Evolutionary conservation across 768 basidiomycete species (phyloP), one percentile per base, ranked within the genome.

Genomic region (Dacryopinax primogenitus): DNA sequence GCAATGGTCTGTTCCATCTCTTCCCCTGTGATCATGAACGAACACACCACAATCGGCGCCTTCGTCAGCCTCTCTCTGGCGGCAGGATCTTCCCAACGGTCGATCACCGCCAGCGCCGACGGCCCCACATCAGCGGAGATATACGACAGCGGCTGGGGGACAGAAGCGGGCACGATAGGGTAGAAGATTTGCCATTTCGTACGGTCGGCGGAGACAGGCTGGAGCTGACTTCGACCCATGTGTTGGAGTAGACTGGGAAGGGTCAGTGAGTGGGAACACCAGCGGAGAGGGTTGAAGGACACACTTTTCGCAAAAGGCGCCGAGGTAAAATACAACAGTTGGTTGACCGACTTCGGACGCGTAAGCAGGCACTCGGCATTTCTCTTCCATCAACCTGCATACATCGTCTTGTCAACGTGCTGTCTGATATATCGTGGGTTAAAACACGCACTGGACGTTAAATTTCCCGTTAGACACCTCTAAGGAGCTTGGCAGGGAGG

Each of bases 1-100:
- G 64, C 33, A 28, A 47, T 16, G 32, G 63, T 66, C 45, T 36
- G 39, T 30, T 30, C 32, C 34, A 51, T 51, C 66, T 33, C 63
- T 34, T 58, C 30, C 4, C 51, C 51, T 6, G 51, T 58, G 18
- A 58, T 26, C 13, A 58, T 13, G 18, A 28, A 58, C 51, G 51
- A 58, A 30, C 51, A 58, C 51, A 58, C 11, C 13, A 32, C 9
- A 30, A 58, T 58, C 2, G 51, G 51, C 26, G 9, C 30, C 51
- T 58, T 32, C 3, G 9, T 30, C 13, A 58, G 30, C 13, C 51
- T 11, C 30, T 26, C 51, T 30, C 32, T 58, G 4, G 9, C 26
- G 12, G 4, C 51, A 23, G 23, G 4, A 30, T 58, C 51, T 30
- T 58, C 51, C 51, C 51, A 58, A 58, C 32, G 26, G 26, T 58